These are phyloP conservation scores for Leccinum angustisporum DNA, from an alignment of 1,284 basidiomycete genomes.

Conservation along the genomic window DNA sequence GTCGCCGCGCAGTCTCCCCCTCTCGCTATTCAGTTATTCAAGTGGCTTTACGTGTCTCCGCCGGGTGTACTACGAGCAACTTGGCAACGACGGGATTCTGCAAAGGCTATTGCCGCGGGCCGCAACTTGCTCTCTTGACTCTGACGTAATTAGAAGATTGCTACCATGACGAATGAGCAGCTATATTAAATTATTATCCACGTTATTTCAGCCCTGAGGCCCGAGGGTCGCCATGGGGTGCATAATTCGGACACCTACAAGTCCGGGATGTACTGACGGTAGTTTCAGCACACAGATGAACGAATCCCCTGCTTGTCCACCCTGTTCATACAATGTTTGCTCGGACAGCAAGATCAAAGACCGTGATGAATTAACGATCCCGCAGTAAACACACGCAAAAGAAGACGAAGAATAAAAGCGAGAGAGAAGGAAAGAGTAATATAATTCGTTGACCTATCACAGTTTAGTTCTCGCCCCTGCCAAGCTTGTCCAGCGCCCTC, in stretches of 20 bases:
- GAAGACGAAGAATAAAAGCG: neutral
- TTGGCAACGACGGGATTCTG: neutral
- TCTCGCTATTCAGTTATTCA: neutral
- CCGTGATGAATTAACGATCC: neutral
- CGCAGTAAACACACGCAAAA: neutral
- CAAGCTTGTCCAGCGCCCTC: constrained; percentile 81
- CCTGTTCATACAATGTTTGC: neutral
- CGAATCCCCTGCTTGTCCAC: neutral
- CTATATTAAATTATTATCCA: no score
- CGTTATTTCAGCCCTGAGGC: no score
- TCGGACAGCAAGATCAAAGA: neutral
- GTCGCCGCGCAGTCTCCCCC: neutral
- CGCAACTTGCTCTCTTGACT: no score
- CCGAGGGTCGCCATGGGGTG: no score
- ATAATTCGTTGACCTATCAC: neutral
- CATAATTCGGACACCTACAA: no score
- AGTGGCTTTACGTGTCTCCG: neutral
- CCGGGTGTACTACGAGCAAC: neutral
- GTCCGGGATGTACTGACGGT: neutral
- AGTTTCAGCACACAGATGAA: neutral
- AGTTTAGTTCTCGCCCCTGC: constrained; percentile 55
- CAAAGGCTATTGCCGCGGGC: no score
- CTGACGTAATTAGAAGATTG: no score
- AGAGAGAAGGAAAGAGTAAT: neutral
- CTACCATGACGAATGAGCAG: no score